Base-by-base conservation (phyloP, 768 basidiomycete genomes). In the Trametes gibbosa region DNA sequence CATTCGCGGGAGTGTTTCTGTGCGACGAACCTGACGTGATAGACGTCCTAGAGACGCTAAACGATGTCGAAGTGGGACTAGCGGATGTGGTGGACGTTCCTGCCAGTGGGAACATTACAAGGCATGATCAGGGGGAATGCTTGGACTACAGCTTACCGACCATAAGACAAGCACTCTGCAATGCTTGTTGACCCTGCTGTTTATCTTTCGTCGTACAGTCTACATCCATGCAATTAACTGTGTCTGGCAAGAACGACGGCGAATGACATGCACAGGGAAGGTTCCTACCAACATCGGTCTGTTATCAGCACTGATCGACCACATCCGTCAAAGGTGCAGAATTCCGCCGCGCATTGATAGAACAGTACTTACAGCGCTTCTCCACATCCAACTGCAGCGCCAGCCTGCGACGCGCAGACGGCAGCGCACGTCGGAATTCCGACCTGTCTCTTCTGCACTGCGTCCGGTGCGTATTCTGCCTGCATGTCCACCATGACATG, bases 141-240 rank as follows among this genome's bases (percentile, higher is more conserved):
- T 32, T 32, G 4, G 29, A 32, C 29, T 10, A n/a, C 8, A 5
- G 16, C 59, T 24, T 25, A 63, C 58, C 59, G 27, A 53, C 21
- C 10, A 16, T 47, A 7, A 19, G n/a, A 45, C 63, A 64, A 5
- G 50, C 48, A 29, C 40, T 48, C 49, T 55, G 43, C 13, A 64
- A 43, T 24, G 39, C 45, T 34, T 57, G 50, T 29, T 58, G 49
- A 14, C 63, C 63, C 3, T 41, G 24, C 53, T 57, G 46, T 21
- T 53, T 48, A 27, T 61, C 63, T 12, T 41, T 53, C 16, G 59
- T 32, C 3, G 53, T 46, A 45, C 63, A 64, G 45, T 50, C 51
- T 14, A 37, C 40, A 17, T 57, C 54, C 59, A 64, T 64, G 56
- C 63, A 64, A 32, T 58, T 54, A 25, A 61, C 56, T 2, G 63